Evolutionary conservation across 306 rosid species (phyloP).

Genomic region (Gillenia trifoliata): DNA sequence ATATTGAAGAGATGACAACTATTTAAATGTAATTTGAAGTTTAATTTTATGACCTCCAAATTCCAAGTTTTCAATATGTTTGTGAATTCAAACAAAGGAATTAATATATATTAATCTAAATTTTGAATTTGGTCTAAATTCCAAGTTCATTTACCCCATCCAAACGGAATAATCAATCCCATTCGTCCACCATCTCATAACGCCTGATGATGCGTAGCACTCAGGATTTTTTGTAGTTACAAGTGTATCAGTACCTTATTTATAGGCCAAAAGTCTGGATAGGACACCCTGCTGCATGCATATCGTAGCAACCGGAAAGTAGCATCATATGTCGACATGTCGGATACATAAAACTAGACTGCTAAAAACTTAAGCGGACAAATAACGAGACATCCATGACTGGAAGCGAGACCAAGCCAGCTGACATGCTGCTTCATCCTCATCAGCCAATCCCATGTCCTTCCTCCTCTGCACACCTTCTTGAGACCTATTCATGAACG

Average conservation of each 20-base stretch:
- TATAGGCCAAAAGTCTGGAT: not conserved
- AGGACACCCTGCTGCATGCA: not conserved
- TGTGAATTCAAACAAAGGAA: too few relatives aligned
- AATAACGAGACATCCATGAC: constrained; percentile 71
- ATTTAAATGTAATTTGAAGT: too few relatives aligned
- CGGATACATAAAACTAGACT: constrained; percentile 3
- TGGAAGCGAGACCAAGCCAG: constrained; percentile 91
- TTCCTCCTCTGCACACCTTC: constrained; percentile 83
- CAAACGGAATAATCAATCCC: too few relatives aligned
- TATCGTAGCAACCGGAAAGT: not conserved
- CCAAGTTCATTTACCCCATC: too few relatives aligned
- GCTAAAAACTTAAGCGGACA: constrained; percentile 31
- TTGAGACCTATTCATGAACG: constrained; percentile 90
- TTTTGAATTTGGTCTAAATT: too few relatives aligned
- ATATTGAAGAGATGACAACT: too few relatives aligned
- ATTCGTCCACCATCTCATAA: too few relatives aligned
- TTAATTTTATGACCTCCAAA: too few relatives aligned
- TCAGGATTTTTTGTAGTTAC: too few relatives aligned
- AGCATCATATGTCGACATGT: not conserved
- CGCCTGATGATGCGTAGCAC: too few relatives aligned
- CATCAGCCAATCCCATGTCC: constrained; percentile 75
- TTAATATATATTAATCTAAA: too few relatives aligned
- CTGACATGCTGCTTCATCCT: constrained; percentile 68
- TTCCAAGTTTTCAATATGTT: too few relatives aligned
- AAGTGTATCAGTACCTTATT: not conserved